Percentiles rank a stretch among this genome's conserved stretches.
Evolutionary conservation across 495 filamentous ascomycete genomes (phyloP).

Genomic region (Jackrogersella minutella): DNA sequence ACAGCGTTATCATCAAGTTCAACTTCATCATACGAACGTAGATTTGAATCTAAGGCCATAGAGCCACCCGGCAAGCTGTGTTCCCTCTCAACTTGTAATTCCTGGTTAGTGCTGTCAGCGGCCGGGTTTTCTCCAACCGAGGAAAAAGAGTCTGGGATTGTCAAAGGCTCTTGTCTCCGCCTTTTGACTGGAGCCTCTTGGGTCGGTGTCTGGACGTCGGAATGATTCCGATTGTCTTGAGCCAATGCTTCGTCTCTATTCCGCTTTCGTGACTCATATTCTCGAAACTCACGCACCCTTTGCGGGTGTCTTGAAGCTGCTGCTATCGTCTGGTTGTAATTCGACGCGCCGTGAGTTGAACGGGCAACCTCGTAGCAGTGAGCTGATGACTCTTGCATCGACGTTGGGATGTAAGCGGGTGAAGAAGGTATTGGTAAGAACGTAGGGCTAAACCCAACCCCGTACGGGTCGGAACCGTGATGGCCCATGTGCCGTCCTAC

Average conservation of each 20-base stretch:
- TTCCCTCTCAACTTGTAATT: neutral
- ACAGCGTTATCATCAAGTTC: neutral
- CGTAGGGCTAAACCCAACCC: neutral
- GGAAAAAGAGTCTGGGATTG: neutral
- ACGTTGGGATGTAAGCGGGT: neutral
- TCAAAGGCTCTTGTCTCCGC: neutral
- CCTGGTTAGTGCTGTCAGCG: neutral
- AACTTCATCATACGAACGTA: neutral
- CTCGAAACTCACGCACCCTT: neutral
- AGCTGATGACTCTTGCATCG: neutral
- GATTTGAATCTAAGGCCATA: neutral
- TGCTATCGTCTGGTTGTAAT: neutral
- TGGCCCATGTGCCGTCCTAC: neutral
- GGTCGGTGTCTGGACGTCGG: neutral
- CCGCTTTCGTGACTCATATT: neutral
- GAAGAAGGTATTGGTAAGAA: neutral
- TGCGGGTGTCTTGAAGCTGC: neutral
- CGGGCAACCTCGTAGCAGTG: neutral
- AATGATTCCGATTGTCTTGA: neutral
- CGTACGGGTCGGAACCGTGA: neutral
- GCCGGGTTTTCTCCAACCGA: neutral
- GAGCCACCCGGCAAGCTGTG: neutral
- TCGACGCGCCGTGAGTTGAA: neutral
- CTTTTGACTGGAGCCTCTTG: neutral
- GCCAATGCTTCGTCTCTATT: neutral